Conservation (phyloP, 768 basidiomycete species). For the Lactifluus echinatus region DNA sequence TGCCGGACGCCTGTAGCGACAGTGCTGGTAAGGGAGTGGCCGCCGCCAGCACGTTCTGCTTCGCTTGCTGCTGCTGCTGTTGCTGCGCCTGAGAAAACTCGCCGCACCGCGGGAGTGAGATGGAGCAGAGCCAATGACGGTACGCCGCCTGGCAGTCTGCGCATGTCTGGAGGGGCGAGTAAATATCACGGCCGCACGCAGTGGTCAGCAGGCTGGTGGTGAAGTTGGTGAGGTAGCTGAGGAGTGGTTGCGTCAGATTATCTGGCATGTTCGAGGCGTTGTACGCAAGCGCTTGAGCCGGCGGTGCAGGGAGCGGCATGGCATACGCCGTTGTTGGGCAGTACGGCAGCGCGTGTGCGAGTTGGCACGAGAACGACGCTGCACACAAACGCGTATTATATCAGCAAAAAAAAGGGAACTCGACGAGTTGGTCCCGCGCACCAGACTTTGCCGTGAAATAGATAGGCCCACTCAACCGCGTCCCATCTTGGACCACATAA, state of each 20-base stretch:
- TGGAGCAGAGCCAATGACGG: slow-evolving; percentile 66
- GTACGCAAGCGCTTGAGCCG: slow-evolving; percentile 36
- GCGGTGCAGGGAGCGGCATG: slow-evolving; percentile 52
- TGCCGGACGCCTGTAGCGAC: slow-evolving; percentile 32
- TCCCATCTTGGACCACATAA: slow-evolving; percentile 48
- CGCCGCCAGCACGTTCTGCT: slow-evolving; percentile 1
- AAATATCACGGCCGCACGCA: slow-evolving; percentile 72
- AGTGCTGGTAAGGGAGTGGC: slow-evolving; percentile 36
- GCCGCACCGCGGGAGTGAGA: slow-evolving; percentile 67
- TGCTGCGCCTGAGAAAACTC: slow-evolving; percentile 37
- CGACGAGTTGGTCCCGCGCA: background rate
- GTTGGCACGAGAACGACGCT: slow-evolving; percentile 62
- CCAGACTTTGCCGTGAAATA: slow-evolving; percentile 68
- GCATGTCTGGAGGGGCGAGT: slow-evolving; percentile 72
- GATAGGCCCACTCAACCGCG: slow-evolving; percentile 56
- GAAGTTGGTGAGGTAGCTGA: slow-evolving; percentile 62
- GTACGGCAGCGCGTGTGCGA: slow-evolving; percentile 63
- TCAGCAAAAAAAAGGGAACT: background rate
- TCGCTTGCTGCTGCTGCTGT: slow-evolving; percentile 23
- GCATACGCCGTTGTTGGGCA: slow-evolving; percentile 67
- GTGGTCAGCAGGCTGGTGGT: slow-evolving; percentile 61
- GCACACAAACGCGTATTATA: background rate
- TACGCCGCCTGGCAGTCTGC: slow-evolving; percentile 67
- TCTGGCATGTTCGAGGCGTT: slow-evolving; percentile 43
- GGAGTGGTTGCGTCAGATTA: slow-evolving; percentile 40